Percentiles rank a stretch among this genome's conserved stretches.
These are phyloP conservation scores for Aureobasidium subglaciale DNA, from an alignment of 2,329 filamentous ascomycete species.

Conservation along the genomic window DNA sequence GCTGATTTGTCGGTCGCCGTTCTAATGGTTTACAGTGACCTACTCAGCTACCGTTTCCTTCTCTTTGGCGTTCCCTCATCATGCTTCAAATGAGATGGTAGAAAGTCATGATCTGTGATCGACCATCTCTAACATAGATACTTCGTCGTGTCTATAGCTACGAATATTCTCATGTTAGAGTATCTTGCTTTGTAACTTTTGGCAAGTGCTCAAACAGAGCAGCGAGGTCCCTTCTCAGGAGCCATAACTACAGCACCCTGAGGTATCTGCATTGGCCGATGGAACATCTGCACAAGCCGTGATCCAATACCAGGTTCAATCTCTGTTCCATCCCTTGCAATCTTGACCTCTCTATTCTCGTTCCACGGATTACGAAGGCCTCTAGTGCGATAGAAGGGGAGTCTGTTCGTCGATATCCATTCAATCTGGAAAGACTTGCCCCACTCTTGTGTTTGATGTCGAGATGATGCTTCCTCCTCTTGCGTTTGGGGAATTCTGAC, in stretches of 20 bases:
- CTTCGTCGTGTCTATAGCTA: no score
- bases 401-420: slow-evolving; percentile 75
- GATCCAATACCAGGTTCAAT: slow-evolving; percentile 76
- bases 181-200: no score
- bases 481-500: slow-evolving; percentile 19
- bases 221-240: no score
- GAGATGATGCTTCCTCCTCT: slow-evolving; percentile 33
- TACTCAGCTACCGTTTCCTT: no score
- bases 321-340: slow-evolving; percentile 89
- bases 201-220: no score
- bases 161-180: no score
- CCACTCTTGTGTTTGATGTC: slow-evolving; percentile 57
- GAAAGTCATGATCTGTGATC: no score
- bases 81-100: no score
- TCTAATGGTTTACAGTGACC: no score
- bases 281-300: slow-evolving; percentile 72
- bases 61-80: no score
- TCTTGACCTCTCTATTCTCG: slow-evolving; percentile 90
- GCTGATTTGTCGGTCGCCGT: no score
- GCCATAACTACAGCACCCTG: background rate
- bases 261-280: slow-evolving; percentile 26
- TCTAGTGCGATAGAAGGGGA: slow-evolving; percentile 84
- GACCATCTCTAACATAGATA: no score
- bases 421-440: slow-evolving; percentile 87
- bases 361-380: slow-evolving; percentile 92